Evolutionary conservation across 495 filamentous ascomycete species (phyloP).

Genomic region (Lasiosphaeria hispida): DNA sequence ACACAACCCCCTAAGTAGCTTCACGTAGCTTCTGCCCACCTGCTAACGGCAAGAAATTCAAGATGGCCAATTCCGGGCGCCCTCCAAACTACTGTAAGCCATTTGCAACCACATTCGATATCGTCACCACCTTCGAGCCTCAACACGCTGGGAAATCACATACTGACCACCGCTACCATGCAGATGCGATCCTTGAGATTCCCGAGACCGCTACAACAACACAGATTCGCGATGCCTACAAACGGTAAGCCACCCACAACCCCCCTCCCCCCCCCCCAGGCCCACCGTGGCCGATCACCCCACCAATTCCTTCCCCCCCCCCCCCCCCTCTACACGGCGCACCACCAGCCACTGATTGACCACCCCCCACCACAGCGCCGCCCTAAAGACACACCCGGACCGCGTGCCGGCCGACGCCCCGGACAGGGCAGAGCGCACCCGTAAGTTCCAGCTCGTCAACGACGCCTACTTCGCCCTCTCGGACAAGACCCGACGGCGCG

Average conservation of each 20-base stretch:
- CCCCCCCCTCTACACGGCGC: too few species aligned
- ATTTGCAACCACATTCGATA: not conserved
- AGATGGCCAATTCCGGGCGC: conserved; percentile 37
- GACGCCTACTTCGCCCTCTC: conserved; percentile 97
- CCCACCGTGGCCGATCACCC: not conserved
- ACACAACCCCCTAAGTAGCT: not conserved
- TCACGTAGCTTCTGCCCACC: not conserved
- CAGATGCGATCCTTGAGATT: conserved; percentile 71
- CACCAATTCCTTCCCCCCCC: too few species aligned
- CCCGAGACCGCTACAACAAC: conserved; percentile 68
- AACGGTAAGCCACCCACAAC: conserved; percentile 53
- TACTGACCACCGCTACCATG: conserved; percentile 25
- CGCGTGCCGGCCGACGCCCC: conserved; percentile 82
- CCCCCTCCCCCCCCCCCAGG: conserved; percentile 2
- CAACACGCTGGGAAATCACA: not conserved
- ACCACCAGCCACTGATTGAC: not conserved
- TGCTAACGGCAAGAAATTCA: conserved; percentile 8
- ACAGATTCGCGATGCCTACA: conserved; percentile 94
- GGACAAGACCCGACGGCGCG: conserved; percentile 71
- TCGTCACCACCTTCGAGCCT: not conserved
- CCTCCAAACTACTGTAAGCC: conserved; percentile 55
- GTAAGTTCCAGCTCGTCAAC: conserved; percentile 92
- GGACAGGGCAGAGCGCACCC: conserved; percentile 77
- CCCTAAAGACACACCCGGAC: conserved; percentile 92
- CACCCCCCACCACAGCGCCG: conserved; percentile 58